Conservation (phyloP, 129 eudicot species). For the Kitagawia praeruptora region DNA sequence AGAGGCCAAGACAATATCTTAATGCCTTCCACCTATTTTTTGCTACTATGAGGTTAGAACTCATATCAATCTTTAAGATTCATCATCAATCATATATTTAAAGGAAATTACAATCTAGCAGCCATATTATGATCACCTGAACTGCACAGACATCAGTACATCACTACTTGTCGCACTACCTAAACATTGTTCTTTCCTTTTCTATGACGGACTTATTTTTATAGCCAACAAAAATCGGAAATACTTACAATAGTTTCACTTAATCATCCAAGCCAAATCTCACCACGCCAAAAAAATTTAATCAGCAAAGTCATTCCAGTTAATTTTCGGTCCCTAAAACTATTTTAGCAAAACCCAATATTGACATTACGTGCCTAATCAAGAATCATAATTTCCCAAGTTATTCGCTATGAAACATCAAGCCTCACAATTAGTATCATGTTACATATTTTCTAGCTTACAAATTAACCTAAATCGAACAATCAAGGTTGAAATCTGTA, state of each 20-base stretch:
- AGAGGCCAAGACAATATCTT: not conserved
- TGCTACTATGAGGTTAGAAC: too few species aligned
- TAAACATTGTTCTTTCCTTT: not conserved
- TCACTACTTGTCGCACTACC: not conserved
- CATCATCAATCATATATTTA: not conserved
- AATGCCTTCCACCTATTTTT: not conserved
- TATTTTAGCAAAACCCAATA: not conserved
- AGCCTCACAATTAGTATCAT: not conserved
- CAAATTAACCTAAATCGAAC: not conserved
- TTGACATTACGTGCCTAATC: not conserved
- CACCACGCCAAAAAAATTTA: not conserved
- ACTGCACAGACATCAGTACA: too few species aligned
- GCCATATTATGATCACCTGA: not conserved
- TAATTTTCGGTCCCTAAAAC: not conserved
- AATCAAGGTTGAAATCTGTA: not conserved
- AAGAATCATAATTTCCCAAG: not conserved
- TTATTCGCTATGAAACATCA: not conserved
- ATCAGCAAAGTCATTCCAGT: not conserved
- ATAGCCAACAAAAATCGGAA: not conserved
- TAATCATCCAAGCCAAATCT: not conserved
- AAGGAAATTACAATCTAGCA: too few species aligned
- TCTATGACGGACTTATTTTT: not conserved
- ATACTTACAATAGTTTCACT: not conserved
- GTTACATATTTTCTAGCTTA: not conserved
- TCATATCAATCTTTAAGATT: not conserved